A percentile compares a stretch with the other conserved stretches of the same genome.
Evolutionary conservation across 2,329 filamentous ascomycete species (phyloP).

Genomic region (Talaromyces sp.): DNA sequence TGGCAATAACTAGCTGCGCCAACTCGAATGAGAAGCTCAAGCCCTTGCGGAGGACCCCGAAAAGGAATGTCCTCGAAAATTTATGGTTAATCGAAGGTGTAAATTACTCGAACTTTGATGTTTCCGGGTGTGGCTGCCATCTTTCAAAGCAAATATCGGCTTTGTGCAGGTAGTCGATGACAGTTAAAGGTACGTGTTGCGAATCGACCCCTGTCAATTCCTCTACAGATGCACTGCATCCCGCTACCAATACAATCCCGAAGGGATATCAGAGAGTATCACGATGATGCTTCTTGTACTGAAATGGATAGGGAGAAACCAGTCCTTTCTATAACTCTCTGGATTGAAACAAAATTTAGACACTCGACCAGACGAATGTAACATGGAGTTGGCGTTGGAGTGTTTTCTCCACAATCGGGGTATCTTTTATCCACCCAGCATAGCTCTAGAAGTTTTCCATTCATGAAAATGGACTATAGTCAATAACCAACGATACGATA

Average conservation of each 20-base stretch:
- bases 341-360: no score
- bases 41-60: slow-evolving; percentile 41
- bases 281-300: background rate
- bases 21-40: slow-evolving; percentile 48
- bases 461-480: background rate
- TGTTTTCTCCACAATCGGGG: background rate
- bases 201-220: background rate
- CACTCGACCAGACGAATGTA: background rate
- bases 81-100: slow-evolving; percentile 24
- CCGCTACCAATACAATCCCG: background rate
- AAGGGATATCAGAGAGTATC: background rate
- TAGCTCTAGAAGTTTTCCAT: background rate
- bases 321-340: no score
- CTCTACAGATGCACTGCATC: background rate
- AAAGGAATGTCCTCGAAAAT: slow-evolving; percentile 22
- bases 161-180: background rate
- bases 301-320: no score
- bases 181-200: background rate
- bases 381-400: background rate
- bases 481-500: background rate
- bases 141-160: background rate
- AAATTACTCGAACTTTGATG: slow-evolving; percentile 23
- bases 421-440: background rate
- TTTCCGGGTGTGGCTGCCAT: background rate
- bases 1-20: slow-evolving; percentile 50